Evolutionary conservation across 768 basidiomycete species (phyloP).

Genomic region (Hericium rajendrae): DNA sequence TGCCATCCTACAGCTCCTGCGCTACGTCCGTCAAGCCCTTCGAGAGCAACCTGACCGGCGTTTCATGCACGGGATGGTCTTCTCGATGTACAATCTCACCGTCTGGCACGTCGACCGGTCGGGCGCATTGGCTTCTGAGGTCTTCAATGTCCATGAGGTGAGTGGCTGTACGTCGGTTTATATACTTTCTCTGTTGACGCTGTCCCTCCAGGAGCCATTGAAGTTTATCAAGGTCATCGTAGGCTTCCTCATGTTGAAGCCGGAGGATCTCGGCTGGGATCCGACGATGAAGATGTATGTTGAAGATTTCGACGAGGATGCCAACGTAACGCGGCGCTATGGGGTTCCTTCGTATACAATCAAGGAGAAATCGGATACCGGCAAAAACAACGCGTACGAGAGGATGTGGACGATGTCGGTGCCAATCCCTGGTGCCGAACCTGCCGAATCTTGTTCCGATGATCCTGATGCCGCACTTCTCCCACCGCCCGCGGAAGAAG

Average conservation of each 20-base stretch:
- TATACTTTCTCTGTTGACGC: not conserved
- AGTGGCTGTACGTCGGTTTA: not conserved
- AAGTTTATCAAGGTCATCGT: not conserved
- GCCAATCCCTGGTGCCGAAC: not conserved
- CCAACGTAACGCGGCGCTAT: not conserved
- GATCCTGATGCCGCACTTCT: too few relatives aligned
- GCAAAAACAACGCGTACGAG: not conserved
- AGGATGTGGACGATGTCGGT: not conserved
- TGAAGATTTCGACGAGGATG: not conserved
- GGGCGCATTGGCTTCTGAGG: not conserved
- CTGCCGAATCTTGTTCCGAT: not conserved
- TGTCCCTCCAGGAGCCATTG: not conserved
- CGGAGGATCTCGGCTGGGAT: not conserved
- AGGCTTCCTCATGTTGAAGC: not conserved
- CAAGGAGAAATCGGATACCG: not conserved
- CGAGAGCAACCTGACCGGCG: not conserved
- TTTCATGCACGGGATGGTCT: not conserved
- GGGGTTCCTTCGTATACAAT: not conserved
- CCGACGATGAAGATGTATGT: not conserved
- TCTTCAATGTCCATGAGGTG: not conserved
- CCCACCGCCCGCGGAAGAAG: not conserved
- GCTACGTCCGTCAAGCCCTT: not conserved
- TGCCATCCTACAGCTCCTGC: not conserved
- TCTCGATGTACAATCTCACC: not conserved
- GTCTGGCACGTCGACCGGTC: slow-evolving; percentile 1